phyloP scores from a whole-genome alignment of 163 green algal genomes.

The Scenedesmus sp. region DNA sequence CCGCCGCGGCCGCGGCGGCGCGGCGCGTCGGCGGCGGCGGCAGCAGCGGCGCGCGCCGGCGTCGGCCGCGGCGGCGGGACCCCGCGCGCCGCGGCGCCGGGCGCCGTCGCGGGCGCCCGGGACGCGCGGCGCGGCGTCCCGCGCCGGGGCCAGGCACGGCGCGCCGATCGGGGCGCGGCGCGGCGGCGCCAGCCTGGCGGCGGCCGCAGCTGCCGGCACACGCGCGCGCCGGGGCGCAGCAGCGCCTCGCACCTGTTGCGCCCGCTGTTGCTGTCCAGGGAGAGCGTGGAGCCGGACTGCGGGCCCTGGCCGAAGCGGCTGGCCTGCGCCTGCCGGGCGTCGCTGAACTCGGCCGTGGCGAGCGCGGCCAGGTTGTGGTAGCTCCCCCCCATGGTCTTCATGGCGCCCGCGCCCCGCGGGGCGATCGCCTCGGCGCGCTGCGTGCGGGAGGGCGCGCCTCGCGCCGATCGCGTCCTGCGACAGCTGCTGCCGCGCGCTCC shows the following conservation, averaged over 20 bases:
- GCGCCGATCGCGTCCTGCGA: too few species aligned
- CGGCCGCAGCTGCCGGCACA: too few species aligned
- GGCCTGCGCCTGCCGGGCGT: constrained; percentile 14
- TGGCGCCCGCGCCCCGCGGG: neutral
- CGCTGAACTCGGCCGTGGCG: constrained; percentile 54
- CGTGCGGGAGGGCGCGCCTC: too few species aligned
- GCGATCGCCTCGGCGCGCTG: too few species aligned
- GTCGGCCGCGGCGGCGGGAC: neutral
- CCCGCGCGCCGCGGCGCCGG: too few species aligned
- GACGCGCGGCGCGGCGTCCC: too few species aligned
- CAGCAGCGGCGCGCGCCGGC: neutral
- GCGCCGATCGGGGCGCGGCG: too few species aligned
- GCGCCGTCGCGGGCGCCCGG: too few species aligned
- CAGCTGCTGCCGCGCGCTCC: too few species aligned
- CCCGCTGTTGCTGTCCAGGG: constrained; percentile 35
- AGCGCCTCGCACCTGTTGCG: constrained; percentile 8
- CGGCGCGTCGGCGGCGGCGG: constrained; percentile 34
- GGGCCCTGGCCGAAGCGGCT: neutral
- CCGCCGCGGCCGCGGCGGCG: neutral
- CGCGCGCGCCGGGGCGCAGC: too few species aligned
- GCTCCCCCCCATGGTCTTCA: constrained; percentile 58
- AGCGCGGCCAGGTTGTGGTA: constrained; percentile 79
- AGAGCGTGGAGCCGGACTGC: constrained; percentile 32
- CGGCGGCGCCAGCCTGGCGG: too few species aligned
- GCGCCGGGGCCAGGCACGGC: too few species aligned